Base-by-base conservation (phyloP, 1,284 basidiomycete species). In the Exsudoporus floridanus region DNA sequence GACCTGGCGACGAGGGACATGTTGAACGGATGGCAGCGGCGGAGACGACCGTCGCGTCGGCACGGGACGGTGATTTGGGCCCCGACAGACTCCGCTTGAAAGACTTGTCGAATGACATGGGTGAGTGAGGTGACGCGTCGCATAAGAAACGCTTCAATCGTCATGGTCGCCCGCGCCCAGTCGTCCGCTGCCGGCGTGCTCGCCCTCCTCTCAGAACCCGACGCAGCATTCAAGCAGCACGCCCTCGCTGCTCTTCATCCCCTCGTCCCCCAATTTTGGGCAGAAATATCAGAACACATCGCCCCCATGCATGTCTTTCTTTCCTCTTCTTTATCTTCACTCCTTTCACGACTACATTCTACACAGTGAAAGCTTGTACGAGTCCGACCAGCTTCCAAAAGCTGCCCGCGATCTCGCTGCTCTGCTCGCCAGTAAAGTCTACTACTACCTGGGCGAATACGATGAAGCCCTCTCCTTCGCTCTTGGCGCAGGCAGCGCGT, bases 231-330 rank as follows among this genome's bases (percentile, higher is more conserved):
- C 68, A 91, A 94, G 66, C 84, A 92, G 60, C 89, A 96, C 77
- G 95, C 95, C 19, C 84, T 98, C 62, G 82, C 84, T 54, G 83
- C 87, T 50, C 79, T 98, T 52, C 87, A 86, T 65, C 76, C 82
- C 23, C 82, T 97, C 49, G 92, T 98, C 9, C 84, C 93, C 38
- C 88, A 92, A 65, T 97, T 97, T 73, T 98, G 95, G 94, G 89
- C 94, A 49, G 95, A 98, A 79, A 95, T 98, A 67, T 94, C 92
- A 64, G 95, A 98, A 71, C 85, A 92, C 70, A 87, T 98, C 61
- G 81, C 90, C 35, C 77, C 86, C 56, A 92, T 98, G 94, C 92
- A 69, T 66, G 90, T 80, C 44, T 46, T 36, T 25, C 34, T 52
- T 27, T 34, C 31, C 30, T 27, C 46, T 52, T 34, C 54, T 48